Conservation (phyloP, 352 stramenopile species). For the Globisporangium okanoganense region DNA sequence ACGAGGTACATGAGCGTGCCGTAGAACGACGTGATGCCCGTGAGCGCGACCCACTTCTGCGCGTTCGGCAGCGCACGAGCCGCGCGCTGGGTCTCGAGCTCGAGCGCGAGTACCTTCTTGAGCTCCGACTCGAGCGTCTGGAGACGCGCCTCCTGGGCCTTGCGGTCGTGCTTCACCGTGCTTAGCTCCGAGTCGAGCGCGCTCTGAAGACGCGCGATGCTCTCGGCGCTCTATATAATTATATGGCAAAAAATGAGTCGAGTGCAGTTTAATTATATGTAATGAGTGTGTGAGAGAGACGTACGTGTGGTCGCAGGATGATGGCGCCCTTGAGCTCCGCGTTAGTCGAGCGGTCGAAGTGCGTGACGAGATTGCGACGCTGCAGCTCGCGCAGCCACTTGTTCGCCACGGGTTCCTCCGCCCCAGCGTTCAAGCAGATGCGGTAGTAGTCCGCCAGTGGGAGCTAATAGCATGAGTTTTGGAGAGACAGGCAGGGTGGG, state of each 20-base stretch:
- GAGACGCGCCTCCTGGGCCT: conserved; percentile 49
- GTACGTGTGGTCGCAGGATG: conserved; percentile 65
- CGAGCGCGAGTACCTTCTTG: conserved; percentile 41
- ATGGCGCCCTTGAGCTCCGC: conserved; percentile 62
- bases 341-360: conserved; percentile 70
- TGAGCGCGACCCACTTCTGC: conserved; percentile 67
- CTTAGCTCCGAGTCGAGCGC: conserved; percentile 75
- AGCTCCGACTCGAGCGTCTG: conserved; percentile 38
- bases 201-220: conserved; percentile 59
- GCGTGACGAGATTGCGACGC: conserved; percentile 65
- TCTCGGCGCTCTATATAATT: conserved; percentile 59
- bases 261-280: too few relatives aligned
- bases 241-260: neutral
- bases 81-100: conserved; percentile 39
- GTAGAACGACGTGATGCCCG: conserved; percentile 66
- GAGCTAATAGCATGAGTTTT: conserved; percentile 30
- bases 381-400: conserved; percentile 79
- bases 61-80: conserved; percentile 58
- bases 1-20: conserved; percentile 73
- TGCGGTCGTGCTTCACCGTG: conserved; percentile 64
- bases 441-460: conserved; percentile 66
- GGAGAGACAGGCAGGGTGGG: neutral
- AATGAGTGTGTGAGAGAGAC: too few relatives aligned
- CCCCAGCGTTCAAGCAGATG: conserved; percentile 67
- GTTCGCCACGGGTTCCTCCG: conserved; percentile 61